Conservation (phyloP, 1,284 basidiomycete species). For the Coriolopsis trogii region DNA sequence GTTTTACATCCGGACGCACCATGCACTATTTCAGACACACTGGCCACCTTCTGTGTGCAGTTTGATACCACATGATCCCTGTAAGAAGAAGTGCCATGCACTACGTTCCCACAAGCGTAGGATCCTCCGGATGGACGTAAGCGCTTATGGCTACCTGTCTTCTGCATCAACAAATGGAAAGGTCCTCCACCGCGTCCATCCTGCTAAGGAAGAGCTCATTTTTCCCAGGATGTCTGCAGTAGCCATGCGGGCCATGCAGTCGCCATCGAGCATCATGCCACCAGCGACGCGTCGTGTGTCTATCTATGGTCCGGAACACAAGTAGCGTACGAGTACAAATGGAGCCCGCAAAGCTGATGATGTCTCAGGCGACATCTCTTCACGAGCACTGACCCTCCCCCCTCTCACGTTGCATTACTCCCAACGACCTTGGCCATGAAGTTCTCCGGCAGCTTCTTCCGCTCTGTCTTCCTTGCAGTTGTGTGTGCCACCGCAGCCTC, state of each 20-base stretch:
- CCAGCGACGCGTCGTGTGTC: not conserved
- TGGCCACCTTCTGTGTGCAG: too few species aligned
- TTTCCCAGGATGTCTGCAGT: conserved; percentile 2
- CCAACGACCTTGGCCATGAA: conserved; percentile 12
- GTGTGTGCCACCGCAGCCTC: conserved; percentile 26
- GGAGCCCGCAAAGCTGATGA: not conserved
- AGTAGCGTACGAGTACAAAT: not conserved
- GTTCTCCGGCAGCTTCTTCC: conserved; percentile 15
- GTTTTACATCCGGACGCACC: too few species aligned
- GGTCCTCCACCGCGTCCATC: not conserved
- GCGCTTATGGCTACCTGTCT: not conserved
- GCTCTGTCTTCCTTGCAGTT: conserved; percentile 31
- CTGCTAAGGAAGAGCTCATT: not conserved
- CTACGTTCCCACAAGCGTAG: conserved; percentile 6
- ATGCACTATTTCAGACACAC: too few species aligned
- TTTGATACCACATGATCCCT: conserved; percentile 7
- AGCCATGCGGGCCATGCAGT: conserved; percentile 1
- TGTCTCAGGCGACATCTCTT: not conserved
- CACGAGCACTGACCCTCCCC: not conserved
- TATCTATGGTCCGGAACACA: not conserved
- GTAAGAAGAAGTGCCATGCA: not conserved
- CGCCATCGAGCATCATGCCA: not conserved
- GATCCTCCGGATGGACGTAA: not conserved
- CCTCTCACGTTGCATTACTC: not conserved
- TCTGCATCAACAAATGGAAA: conserved; percentile 1